Evolutionary conservation across 23 red algal species (phyloP).

Genomic region (Pyropia haitanensis): DNA sequence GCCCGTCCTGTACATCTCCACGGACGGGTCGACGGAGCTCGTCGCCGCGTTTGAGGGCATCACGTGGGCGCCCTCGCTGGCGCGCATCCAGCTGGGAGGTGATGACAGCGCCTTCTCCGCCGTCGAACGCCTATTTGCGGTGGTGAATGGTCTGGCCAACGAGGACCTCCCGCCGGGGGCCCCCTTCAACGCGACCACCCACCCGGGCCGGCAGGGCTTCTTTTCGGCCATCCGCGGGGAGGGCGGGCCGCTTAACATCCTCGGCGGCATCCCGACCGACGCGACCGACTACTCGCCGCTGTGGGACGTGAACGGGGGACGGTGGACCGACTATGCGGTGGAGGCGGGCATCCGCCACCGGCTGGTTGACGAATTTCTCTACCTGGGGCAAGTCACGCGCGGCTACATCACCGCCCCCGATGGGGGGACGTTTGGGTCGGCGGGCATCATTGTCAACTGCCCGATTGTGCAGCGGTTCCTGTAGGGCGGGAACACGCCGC

Average conservation of each 20-base stretch:
- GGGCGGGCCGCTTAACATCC: slow-evolving; percentile 25
- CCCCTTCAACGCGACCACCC: slow-evolving; percentile 5
- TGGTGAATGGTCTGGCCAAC: slow-evolving; percentile 24
- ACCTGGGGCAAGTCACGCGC: slow-evolving; percentile 25
- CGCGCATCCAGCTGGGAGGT: slow-evolving; percentile 4
- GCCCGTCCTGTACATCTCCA: slow-evolving; percentile 28
- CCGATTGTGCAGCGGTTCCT: slow-evolving; percentile 46
- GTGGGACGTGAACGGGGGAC: slow-evolving; percentile 34
- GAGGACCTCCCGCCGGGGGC: slow-evolving; percentile 19
- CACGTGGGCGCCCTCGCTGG: slow-evolving; percentile 16
- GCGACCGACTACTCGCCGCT: slow-evolving; percentile 44
- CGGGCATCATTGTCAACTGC: slow-evolving; percentile 37
- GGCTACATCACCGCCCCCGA: slow-evolving; percentile 34
- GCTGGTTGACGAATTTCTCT: slow-evolving; percentile 30
- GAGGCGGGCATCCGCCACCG: slow-evolving; percentile 12
- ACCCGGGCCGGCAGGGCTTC: slow-evolving; percentile 40
- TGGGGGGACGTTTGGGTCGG: slow-evolving; percentile 10
- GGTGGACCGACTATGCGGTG: slow-evolving; percentile 35
- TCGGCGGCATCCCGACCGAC: slow-evolving; percentile 39
- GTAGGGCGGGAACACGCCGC: slow-evolving; percentile 1
- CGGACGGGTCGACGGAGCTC: slow-evolving; percentile 13
- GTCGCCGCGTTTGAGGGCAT: slow-evolving; percentile 34
- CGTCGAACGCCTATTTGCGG: slow-evolving; percentile 29
- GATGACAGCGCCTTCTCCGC: slow-evolving; percentile 42
- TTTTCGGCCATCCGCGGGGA: slow-evolving; percentile 18